Evolutionary conservation across 306 rosid species (phyloP).

Genomic region (Potentilla sterilis): DNA sequence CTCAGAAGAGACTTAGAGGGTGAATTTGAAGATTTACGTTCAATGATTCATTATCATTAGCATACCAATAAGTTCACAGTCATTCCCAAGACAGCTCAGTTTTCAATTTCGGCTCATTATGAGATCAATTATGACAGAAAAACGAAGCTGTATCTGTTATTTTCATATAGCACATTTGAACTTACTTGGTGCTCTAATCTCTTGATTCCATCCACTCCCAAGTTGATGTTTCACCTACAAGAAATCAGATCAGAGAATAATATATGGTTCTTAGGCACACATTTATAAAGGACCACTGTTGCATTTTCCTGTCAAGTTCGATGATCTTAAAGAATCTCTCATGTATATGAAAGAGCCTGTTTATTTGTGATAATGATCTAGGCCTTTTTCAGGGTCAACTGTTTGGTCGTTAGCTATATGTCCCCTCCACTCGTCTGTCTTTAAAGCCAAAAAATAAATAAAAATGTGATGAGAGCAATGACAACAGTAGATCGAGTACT

Average conservation of each 20-base stretch:
- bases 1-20: neutral
- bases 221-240: neutral
- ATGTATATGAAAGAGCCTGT: neutral
- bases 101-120: neutral
- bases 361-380: neutral
- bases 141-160: neutral
- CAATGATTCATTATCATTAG: neutral
- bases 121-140: too few relatives aligned
- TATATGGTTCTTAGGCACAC: neutral
- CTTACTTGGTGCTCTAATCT: neutral
- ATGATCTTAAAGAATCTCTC: neutral
- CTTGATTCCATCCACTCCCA: neutral
- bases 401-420: neutral
- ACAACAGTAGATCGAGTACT: neutral
- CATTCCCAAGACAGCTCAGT: slow-evolving; percentile 3
- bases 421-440: neutral
- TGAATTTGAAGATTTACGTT: neutral
- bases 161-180: neutral
- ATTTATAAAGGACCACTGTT: slow-evolving; percentile 3
- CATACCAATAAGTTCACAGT: neutral
- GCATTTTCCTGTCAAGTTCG: neutral
- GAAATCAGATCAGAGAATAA: neutral
- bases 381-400: neutral
- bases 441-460: neutral
- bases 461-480: neutral